A percentile compares a stretch with the other conserved stretches of the same genome.
These are phyloP conservation scores for Pseudogymnoascus sp. DNA, from an alignment of 2,329 filamentous ascomycete species.

Conservation along the genomic window DNA sequence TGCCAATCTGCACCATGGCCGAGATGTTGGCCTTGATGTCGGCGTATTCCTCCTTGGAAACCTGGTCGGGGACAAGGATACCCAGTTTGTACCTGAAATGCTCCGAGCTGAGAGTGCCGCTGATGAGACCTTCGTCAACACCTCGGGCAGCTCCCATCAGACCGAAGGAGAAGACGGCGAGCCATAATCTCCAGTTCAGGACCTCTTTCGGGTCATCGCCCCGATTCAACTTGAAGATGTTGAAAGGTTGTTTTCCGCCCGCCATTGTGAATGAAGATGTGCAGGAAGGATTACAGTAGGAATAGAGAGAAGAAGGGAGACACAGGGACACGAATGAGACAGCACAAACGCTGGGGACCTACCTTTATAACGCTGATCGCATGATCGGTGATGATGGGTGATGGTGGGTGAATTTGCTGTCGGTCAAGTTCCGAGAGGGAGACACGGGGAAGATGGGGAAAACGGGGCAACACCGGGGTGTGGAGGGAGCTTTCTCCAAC, in stretches of 20 bases:
- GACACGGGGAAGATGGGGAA: neutral
- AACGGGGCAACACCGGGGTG: neutral
- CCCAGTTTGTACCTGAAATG: slow-evolving; percentile 56
- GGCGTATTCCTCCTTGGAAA: slow-evolving; percentile 42
- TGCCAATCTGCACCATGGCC: slow-evolving; percentile 75
- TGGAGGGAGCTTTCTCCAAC: neutral
- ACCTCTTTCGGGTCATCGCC: slow-evolving; percentile 61
- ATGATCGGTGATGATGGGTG: neutral
- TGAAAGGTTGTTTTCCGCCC: slow-evolving; percentile 48
- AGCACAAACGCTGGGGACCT: neutral
- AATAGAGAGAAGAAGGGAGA: neutral
- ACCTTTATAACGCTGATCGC: neutral
- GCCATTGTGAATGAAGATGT: slow-evolving; percentile 34
- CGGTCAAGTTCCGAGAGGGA: neutral
- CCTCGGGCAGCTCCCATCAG: slow-evolving; percentile 71
- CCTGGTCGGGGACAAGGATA: slow-evolving; percentile 42
- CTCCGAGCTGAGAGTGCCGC: slow-evolving; percentile 60
- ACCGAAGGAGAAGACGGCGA: slow-evolving; percentile 65
- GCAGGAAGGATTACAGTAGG: neutral
- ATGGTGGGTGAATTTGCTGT: neutral
- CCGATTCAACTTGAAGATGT: slow-evolving; percentile 58
- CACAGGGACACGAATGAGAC: neutral
- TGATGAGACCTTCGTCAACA: slow-evolving; percentile 74
- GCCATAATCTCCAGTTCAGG: slow-evolving; percentile 74
- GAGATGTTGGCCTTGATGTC: slow-evolving; percentile 72